Base-by-base conservation (phyloP, 768 basidiomycete species). In the Kondoa malvinella region DNA sequence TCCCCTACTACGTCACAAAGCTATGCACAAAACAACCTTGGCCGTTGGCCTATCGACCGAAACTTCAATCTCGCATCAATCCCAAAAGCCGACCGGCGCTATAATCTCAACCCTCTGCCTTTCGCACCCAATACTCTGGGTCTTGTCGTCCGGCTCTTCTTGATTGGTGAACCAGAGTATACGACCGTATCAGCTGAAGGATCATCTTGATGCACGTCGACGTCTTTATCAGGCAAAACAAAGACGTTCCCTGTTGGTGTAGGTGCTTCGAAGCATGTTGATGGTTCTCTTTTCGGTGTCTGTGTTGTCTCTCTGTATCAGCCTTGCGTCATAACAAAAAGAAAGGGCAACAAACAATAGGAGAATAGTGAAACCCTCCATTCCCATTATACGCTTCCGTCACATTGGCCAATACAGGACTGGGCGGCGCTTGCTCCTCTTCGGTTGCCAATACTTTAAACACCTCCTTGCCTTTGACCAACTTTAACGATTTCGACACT, bases 371-470 rank as follows among this genome's bases (percentile, higher is more conserved):
- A 25, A 59, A 59, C 4, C 58, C 58, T 14, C 30, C 30, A 25
- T 59, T 25, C 8, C 58, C 58, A 25, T 25, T 59, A 31, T 59
- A 59, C 30, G 58, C 58, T 31, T 59, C 58, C 25, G 58, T 59
- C 12, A 59, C 58, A 31, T 59, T 59, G 25, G 58, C 58, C 25
- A 59, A 25, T 4, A 59, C 58, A 31, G 58, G 58, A 25, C 14
- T 14, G 27, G 58, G 58, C 25, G 58, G 30, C 27, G 58, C 15
- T 14, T 4, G 8, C 25, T 8, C 25, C 58, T 59, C 58, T 25
- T 25, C 25, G 12, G 50, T 56, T 56, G 50, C 14, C 50, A 14
- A 56, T 14, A 56, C 25, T 14, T 25, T 56, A 14, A 14, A 14
- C 50, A 14, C 50, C 25, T 25, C 50, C 14, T 14, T 25, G 14